phyloP scores from a whole-genome alignment of 176 grass and related monocot genomes.

The Oryza glaberrima region DNA sequence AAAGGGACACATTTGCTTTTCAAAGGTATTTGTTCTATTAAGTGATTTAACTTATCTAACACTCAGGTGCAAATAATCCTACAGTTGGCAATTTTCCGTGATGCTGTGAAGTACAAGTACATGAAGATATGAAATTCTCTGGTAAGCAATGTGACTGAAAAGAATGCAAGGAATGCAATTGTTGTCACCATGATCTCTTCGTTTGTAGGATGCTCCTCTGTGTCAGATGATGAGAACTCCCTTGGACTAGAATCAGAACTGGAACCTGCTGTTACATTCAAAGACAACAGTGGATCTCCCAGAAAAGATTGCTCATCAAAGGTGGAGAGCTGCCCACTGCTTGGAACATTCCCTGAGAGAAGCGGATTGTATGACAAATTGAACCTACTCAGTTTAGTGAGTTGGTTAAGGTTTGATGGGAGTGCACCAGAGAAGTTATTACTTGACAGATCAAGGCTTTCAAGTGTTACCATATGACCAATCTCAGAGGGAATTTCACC shows the following conservation, averaged over 20 bases:
- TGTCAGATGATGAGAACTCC: not conserved
- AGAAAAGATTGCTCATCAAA: slow-evolving; percentile 49
- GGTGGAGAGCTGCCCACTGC: slow-evolving; percentile 35
- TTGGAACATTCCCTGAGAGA: slow-evolving; percentile 40
- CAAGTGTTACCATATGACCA: slow-evolving; percentile 38
- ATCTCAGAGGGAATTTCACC: slow-evolving; percentile 50
- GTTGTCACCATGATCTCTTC: not conserved
- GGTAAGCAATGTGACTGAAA: not conserved
- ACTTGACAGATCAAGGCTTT: slow-evolving; percentile 45
- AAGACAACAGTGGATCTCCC: slow-evolving; percentile 42
- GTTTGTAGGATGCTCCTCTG: not conserved
- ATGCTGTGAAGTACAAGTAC: not conserved
- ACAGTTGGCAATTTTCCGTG: not conserved
- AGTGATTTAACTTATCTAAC: not conserved
- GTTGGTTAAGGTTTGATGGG: slow-evolving; percentile 40
- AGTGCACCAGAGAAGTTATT: slow-evolving; percentile 62
- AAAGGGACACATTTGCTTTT: too few species aligned
- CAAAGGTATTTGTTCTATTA: not conserved
- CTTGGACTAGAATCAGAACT: not conserved
- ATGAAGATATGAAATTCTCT: not conserved
- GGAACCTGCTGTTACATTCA: not conserved
- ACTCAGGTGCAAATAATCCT: not conserved
- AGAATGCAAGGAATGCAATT: not conserved
- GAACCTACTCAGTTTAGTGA: slow-evolving; percentile 46
- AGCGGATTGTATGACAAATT: slow-evolving; percentile 57